A percentile compares a stretch with the other conserved stretches of the same genome.
phyloP scores from a whole-genome alignment of 495 filamentous ascomycete species.

The Tuber melanosporum region DNA sequence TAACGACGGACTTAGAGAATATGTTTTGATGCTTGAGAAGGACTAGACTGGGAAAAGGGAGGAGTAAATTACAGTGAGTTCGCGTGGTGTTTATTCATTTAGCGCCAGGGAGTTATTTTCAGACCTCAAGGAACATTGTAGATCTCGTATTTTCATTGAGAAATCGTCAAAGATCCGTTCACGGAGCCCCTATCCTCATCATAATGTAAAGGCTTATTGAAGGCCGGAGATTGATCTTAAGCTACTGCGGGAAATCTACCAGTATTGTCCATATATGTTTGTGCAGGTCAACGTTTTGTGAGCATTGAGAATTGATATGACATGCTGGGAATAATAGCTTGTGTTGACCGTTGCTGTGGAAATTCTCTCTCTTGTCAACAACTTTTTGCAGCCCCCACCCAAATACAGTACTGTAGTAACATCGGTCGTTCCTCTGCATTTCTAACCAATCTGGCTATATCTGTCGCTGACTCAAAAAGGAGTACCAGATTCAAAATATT shows the following conservation, averaged over 20 bases:
- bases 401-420: not conserved
- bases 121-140: not conserved
- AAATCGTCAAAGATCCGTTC: not conserved
- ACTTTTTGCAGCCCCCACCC: not conserved
- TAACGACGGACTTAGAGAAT: slow-evolving; percentile 50
- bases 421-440: not conserved
- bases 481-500: not conserved
- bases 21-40: slow-evolving; percentile 65
- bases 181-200: not conserved
- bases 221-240: not conserved
- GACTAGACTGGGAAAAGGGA: slow-evolving; percentile 12
- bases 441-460: not conserved
- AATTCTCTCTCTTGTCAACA: not conserved
- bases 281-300: not conserved
- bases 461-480: not conserved
- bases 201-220: not conserved
- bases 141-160: not conserved
- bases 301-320: not conserved
- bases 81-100: not conserved
- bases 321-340: not conserved
- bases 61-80: not conserved
- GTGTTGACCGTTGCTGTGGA: not conserved
- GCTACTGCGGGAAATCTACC: not conserved
- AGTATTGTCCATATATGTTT: not conserved
- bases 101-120: not conserved